Percentiles rank a stretch among this genome's conserved stretches.
phyloP scores from a whole-genome alignment of 306 rosid species.

The Alnus rubra region DNA sequence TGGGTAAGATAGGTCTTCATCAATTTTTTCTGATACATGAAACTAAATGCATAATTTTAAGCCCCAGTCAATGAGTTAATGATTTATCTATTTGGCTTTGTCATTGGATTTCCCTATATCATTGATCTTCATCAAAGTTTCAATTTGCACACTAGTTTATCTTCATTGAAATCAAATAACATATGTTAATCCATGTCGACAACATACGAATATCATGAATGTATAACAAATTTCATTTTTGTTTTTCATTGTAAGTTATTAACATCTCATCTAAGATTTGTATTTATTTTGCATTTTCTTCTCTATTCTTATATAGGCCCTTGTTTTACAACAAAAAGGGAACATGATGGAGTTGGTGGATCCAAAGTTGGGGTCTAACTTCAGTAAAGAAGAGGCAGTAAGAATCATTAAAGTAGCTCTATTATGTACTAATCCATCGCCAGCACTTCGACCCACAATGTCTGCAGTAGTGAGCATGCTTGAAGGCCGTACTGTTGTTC shows the following conservation, averaged over 20 bases:
- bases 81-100: neutral
- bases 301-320: conserved; percentile 12
- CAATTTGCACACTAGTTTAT: neutral
- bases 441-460: conserved; percentile 59
- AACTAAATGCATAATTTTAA: neutral
- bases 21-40: neutral
- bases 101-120: neutral
- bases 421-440: conserved; percentile 48
- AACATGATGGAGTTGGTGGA: conserved; percentile 54
- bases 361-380: conserved; percentile 43
- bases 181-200: too few species aligned
- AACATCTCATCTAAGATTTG: neutral
- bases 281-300: neutral
- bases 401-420: conserved; percentile 55
- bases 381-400: conserved; percentile 46
- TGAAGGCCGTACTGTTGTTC: conserved; percentile 46
- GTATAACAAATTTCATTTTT: too few species aligned
- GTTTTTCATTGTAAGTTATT: too few species aligned
- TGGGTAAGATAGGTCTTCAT: conserved; percentile 43
- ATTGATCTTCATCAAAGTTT: neutral
- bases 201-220: too few species aligned
- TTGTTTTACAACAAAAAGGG: conserved; percentile 37
- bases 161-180: neutral
- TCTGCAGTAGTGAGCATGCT: conserved; percentile 74
- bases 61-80: neutral